phyloP scores from a whole-genome alignment of 352 stramenopile species.

The Thalassiosira mediterranea region DNA sequence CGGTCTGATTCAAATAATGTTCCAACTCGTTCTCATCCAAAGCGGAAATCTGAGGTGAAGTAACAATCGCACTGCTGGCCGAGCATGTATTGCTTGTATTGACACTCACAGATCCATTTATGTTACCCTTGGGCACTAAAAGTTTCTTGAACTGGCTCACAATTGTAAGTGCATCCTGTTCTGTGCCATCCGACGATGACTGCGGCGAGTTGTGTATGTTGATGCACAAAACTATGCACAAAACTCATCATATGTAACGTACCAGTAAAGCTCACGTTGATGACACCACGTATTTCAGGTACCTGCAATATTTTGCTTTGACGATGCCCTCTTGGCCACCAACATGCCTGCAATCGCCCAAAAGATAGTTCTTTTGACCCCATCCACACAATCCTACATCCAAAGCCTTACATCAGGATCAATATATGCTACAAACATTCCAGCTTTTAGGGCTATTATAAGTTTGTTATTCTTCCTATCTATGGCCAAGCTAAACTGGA shows the following conservation, averaged over 20 bases:
- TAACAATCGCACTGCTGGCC: no score
- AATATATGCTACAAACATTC: background rate
- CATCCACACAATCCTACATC: constrained; percentile 22
- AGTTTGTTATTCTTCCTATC: constrained; percentile 57
- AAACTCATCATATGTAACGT: no score
- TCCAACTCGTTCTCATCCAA: constrained; percentile 62
- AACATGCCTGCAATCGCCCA: constrained; percentile 30
- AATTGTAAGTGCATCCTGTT: no score
- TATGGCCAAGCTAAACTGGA: constrained; percentile 65
- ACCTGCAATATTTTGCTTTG: constrained; percentile 66
- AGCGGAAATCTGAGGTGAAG: constrained; percentile 69
- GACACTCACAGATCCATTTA: no score
- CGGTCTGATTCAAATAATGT: constrained; percentile 66
- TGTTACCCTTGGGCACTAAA: no score
- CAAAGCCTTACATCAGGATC: constrained; percentile 14
- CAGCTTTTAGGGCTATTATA: constrained; percentile 27
- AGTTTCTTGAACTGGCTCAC: constrained; percentile 75
- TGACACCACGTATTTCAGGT: no score
- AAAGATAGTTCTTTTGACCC: constrained; percentile 32
- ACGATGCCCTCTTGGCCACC: constrained; percentile 58
- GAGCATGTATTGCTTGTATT: no score
- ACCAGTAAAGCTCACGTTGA: no score
- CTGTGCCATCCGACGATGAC: no score
- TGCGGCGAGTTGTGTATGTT: no score
- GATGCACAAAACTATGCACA: no score